phyloP scores from a whole-genome alignment of 495 filamentous ascomycete genomes.

The Neurospora sp. region DNA sequence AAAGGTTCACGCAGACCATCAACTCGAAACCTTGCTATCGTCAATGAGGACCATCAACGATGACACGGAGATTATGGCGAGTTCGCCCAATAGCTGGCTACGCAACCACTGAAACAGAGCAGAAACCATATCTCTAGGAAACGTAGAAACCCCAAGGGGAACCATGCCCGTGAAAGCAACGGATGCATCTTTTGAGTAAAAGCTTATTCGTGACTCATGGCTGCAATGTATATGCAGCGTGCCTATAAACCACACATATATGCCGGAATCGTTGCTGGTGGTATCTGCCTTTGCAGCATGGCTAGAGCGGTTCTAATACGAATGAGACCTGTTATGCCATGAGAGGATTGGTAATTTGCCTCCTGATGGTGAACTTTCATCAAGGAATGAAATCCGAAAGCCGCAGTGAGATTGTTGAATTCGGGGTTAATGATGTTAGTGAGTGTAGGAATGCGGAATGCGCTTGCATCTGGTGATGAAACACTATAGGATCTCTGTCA shows the following conservation, averaged over 20 bases:
- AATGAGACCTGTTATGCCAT: neutral
- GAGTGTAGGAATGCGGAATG: neutral
- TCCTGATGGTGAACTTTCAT: neutral
- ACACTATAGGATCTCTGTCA: neutral
- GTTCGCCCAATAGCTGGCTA: neutral
- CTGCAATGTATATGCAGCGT: neutral
- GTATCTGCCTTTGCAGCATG: neutral
- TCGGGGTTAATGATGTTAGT: neutral
- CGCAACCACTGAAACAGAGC: neutral
- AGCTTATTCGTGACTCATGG: neutral
- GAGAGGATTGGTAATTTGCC: neutral
- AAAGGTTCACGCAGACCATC: neutral
- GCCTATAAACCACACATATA: neutral
- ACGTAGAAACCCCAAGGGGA: neutral
- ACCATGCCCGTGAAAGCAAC: neutral
- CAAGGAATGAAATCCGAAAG: neutral
- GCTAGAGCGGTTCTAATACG: neutral
- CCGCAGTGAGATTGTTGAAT: neutral
- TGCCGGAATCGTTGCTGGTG: neutral
- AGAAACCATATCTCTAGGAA: neutral
- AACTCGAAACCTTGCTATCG: neutral
- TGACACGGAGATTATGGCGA: neutral
- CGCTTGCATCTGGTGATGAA: neutral
- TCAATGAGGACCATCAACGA: neutral
- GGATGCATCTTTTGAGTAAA: neutral